Conservation (phyloP, 495 filamentous ascomycete species). For the Neurospora cerealis region DNA sequence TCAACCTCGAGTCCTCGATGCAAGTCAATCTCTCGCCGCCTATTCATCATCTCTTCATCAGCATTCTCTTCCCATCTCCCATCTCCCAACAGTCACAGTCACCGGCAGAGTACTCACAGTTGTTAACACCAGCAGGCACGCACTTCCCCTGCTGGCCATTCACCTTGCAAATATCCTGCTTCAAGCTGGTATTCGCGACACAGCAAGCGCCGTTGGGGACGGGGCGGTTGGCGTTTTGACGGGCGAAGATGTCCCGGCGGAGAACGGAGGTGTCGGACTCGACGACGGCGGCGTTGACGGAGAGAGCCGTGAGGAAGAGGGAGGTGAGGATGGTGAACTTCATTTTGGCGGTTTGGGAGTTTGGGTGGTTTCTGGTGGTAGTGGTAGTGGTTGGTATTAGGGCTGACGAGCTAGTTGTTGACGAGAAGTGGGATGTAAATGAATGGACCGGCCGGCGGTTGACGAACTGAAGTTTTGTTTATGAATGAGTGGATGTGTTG, state of each 20-base stretch:
- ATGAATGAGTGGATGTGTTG: not conserved
- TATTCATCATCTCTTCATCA: not conserved
- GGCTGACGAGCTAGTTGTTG: not conserved
- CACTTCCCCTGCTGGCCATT: constrained; percentile 18
- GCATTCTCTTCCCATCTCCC: not conserved
- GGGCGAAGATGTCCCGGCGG: constrained; percentile 8
- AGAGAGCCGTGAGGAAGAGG: constrained; percentile 3
- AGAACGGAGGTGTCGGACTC: constrained; percentile 7
- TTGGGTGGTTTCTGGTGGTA: not conserved
- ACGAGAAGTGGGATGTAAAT: not conserved
- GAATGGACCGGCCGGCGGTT: constrained; percentile 3
- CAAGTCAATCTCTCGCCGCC: constrained; percentile 16
- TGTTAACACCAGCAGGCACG: constrained; percentile 16
- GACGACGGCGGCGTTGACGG: constrained; percentile 5
- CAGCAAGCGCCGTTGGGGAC: constrained; percentile 22
- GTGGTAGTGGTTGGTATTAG: constrained; percentile 4
- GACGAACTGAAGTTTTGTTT: not conserved
- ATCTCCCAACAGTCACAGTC: not conserved
- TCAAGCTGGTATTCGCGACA: constrained; percentile 20
- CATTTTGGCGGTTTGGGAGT: constrained; percentile 5
- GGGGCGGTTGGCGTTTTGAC: constrained; percentile 22
- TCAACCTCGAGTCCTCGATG: constrained; percentile 13
- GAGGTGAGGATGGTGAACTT: constrained; percentile 7
- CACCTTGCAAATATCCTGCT: constrained; percentile 23
- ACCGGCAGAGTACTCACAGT: constrained; percentile 7